phyloP scores from a whole-genome alignment of 495 filamentous ascomycete genomes.

The Penicillium silybi region DNA sequence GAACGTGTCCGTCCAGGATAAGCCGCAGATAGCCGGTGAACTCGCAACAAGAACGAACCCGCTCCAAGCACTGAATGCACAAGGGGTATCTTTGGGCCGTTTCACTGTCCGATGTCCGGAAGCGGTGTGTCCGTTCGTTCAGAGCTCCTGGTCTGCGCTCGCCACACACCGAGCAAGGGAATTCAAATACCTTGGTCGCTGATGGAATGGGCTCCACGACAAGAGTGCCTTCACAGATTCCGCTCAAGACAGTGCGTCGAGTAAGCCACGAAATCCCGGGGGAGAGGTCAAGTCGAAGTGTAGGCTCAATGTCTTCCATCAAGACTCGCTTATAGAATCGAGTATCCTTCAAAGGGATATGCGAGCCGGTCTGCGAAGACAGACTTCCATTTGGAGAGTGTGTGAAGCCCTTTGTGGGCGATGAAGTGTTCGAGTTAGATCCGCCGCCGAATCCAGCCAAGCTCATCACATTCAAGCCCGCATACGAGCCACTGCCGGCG shows the following conservation, averaged over 20 bases:
- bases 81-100: constrained; percentile 84
- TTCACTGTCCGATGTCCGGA: constrained; percentile 80
- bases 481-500: constrained; percentile 65
- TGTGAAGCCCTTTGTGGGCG: constrained; percentile 36
- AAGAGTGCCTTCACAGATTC: constrained; percentile 81
- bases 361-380: constrained; percentile 33
- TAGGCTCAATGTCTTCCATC: constrained; percentile 90
- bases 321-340: constrained; percentile 89
- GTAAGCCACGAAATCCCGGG: constrained; percentile 93
- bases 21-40: constrained; percentile 87
- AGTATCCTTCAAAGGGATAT: constrained; percentile 72
- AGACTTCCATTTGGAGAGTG: constrained; percentile 39
- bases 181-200: constrained; percentile 53
- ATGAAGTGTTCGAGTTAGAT: constrained; percentile 42
- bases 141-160: constrained; percentile 67
- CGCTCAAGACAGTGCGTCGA: constrained; percentile 72
- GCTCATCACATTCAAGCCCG: constrained; percentile 57
- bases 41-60: constrained; percentile 85
- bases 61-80: constrained; percentile 78
- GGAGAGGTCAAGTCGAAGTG: constrained; percentile 79
- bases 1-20: constrained; percentile 84
- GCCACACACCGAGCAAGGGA: constrained; percentile 84
- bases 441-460: constrained; percentile 50
- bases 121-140: constrained; percentile 77
- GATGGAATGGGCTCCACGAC: constrained; percentile 83